A percentile compares a stretch with the other conserved stretches of the same genome.
Evolutionary conservation across 441 rosid genomes (phyloP).

Genomic region (Pelargonium citronellum): DNA sequence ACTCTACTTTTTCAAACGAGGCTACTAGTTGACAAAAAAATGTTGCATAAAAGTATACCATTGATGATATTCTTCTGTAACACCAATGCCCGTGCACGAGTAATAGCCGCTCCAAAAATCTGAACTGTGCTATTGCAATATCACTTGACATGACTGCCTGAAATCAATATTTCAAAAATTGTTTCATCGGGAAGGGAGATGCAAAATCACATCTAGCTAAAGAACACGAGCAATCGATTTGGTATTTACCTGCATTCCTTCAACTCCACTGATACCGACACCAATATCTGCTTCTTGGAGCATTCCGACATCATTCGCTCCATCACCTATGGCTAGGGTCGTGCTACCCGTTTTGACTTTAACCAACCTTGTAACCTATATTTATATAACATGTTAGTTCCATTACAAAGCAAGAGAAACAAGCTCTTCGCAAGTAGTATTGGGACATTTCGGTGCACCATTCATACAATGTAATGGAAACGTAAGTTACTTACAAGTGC

Average conservation of each 20-base stretch:
- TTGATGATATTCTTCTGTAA: constrained; percentile 80
- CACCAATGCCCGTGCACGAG: constrained; percentile 98
- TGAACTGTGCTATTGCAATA: constrained; percentile 85
- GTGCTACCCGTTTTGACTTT: constrained; percentile 59
- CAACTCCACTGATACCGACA: constrained; percentile 83
- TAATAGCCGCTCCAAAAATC: constrained; percentile 70
- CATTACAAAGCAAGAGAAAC: background rate
- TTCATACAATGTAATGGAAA: background rate
- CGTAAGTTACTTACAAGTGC: constrained; percentile 53
- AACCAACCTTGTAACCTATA: constrained; percentile 76
- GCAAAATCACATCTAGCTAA: background rate
- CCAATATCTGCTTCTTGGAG: constrained; percentile 97
- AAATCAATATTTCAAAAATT: constrained; percentile 6
- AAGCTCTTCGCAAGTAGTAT: background rate
- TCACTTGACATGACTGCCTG: constrained; percentile 98
- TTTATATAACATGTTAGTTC: background rate
- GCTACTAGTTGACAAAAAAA: background rate
- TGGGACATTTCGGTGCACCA: background rate
- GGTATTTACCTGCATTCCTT: constrained; percentile 79
- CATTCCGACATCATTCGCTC: constrained; percentile 96
- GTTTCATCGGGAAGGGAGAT: background rate
- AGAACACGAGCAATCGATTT: background rate
- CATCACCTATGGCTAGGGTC: constrained; percentile 81
- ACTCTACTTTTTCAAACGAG: background rate
- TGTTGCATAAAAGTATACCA: constrained; percentile 39